Evolutionary conservation across 768 basidiomycete species (phyloP).

Genomic region (Rhizopogon vesiculosus): DNA sequence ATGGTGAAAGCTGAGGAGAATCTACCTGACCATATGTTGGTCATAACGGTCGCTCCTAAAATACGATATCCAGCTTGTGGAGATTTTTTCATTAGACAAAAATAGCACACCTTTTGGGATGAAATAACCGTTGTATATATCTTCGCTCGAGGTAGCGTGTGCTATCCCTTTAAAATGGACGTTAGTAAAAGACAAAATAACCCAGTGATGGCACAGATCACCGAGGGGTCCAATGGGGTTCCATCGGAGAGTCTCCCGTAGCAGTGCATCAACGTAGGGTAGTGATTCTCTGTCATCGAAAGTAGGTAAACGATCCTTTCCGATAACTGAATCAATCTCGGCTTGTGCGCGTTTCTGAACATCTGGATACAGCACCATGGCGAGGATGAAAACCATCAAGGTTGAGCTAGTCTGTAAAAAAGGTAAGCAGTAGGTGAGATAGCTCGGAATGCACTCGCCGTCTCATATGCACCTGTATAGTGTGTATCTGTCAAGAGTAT

Average conservation of each 20-base stretch:
- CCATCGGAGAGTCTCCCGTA: background rate
- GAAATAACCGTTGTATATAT: conserved; percentile 31
- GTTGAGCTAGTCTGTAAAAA: conserved; percentile 7
- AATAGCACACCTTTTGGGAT: conserved; percentile 19
- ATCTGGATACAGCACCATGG: conserved; percentile 6
- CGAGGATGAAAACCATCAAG: conserved; percentile 2
- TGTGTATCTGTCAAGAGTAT: background rate
- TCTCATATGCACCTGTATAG: conserved; percentile 15
- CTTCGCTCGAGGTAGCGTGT: conserved; percentile 19
- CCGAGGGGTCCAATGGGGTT: background rate
- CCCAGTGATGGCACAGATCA: background rate
- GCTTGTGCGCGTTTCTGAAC: conserved; percentile 10
- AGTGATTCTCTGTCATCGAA: background rate
- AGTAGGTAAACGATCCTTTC: background rate
- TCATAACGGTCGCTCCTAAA: background rate
- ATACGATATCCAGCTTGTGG: no score
- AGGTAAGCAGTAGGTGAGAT: background rate
- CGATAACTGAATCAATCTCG: conserved; percentile 9
- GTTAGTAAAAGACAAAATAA: background rate
- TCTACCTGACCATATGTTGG: background rate
- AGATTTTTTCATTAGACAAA: background rate
- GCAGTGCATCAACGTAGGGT: background rate
- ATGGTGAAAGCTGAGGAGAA: background rate
- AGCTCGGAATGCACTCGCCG: conserved; percentile 4
- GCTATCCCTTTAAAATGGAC: background rate